Evolutionary conservation across 2,329 filamentous ascomycete species (phyloP).

Genomic region (Fusarium bulbicola): DNA sequence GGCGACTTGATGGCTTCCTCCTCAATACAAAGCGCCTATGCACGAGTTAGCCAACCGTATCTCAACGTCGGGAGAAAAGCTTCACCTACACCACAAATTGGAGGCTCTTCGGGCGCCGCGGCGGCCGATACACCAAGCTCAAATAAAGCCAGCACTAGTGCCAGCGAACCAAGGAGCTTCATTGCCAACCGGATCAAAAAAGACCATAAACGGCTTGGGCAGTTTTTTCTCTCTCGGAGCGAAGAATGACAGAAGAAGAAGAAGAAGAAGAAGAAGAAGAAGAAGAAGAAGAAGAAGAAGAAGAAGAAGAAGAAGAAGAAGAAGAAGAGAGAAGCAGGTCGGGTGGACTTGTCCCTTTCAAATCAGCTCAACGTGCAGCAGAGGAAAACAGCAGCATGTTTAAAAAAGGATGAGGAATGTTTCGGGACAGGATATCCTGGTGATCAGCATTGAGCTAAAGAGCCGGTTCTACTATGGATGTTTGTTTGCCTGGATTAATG

Average conservation of each 20-base stretch:
- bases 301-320: no score
- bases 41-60: neutral
- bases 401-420: neutral
- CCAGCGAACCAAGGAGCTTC: conserved; percentile 6
- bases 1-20: conserved; percentile 5
- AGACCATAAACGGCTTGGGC: neutral
- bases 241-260: neutral
- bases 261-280: no score
- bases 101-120: conserved; percentile 13
- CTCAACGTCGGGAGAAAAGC: neutral
- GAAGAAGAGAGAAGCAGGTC: neutral
- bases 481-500: neutral
- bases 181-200: conserved; percentile 8
- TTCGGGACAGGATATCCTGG: neutral
- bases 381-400: neutral
- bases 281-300: no score
- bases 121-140: conserved; percentile 24
- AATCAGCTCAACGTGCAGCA: neutral
- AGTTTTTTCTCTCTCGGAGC: neutral
- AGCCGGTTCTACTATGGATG: neutral
- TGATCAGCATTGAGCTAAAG: neutral
- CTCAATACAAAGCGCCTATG: neutral
- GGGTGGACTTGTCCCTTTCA: neutral
- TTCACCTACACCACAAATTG: conserved; percentile 19
- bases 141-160: conserved; percentile 11